phyloP scores from a whole-genome alignment of 106 monocot species.

The Apostasia ramifera region DNA sequence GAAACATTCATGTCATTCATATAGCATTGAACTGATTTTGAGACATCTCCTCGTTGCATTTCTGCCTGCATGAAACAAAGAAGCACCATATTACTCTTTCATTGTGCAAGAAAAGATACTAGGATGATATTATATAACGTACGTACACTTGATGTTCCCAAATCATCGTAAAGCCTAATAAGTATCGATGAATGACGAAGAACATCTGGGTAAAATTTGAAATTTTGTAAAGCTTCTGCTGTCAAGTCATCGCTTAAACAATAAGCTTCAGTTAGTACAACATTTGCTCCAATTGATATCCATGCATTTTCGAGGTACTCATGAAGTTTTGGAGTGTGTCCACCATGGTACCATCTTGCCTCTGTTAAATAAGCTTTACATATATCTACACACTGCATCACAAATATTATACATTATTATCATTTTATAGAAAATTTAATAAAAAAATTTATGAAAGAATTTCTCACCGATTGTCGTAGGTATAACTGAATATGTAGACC shows the following conservation, averaged over 20 bases:
- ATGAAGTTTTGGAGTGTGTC: conserved; percentile 15
- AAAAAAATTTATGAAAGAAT: neutral
- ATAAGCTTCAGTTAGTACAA: neutral
- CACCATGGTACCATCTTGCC: conserved; percentile 16
- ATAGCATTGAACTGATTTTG: neutral
- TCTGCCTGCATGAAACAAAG: neutral
- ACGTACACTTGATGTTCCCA: conserved; percentile 13
- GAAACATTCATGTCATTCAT: conserved; percentile 7
- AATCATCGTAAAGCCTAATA: conserved; percentile 7
- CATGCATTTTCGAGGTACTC: conserved; percentile 29
- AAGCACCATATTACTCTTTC: no score
- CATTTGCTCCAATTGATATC: neutral
- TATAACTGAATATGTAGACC: neutral
- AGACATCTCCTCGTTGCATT: conserved; percentile 8
- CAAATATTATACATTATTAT: neutral
- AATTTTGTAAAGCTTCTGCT: neutral
- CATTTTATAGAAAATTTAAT: neutral
- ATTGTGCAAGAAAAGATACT: no score
- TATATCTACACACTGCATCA: conserved; percentile 17
- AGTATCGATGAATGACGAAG: neutral
- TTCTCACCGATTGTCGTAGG: conserved; percentile 4
- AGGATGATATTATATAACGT: no score
- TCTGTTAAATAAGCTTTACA: conserved; percentile 18
- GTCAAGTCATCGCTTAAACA: neutral
- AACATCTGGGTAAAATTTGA: neutral